Conservation (phyloP, 768 basidiomycete genomes). For the Lactarius sp. region DNA sequence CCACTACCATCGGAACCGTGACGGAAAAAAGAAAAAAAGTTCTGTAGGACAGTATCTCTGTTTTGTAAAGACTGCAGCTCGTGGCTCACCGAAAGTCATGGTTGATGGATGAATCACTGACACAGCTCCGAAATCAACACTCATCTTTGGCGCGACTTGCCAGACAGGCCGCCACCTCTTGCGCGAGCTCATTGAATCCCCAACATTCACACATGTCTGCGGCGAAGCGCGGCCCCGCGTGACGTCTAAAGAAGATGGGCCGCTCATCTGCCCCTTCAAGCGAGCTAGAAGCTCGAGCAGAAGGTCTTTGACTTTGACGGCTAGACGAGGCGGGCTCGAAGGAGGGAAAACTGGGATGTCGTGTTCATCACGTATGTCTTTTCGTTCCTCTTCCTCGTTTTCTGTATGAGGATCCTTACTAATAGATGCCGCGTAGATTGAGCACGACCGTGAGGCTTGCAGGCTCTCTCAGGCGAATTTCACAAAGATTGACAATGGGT, state of each 20-base stretch:
- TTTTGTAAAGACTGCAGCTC: neutral
- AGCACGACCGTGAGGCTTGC: constrained; percentile 63
- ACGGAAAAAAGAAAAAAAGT: neutral
- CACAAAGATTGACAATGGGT: constrained; percentile 77
- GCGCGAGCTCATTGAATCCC: constrained; percentile 51
- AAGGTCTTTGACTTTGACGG: constrained; percentile 67
- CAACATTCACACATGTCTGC: constrained; percentile 49
- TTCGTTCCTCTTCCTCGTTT: too few relatives aligned
- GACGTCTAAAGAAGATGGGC: constrained; percentile 46
- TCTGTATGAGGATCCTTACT: neutral
- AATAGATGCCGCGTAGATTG: constrained; percentile 37
- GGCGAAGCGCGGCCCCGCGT: constrained; percentile 68
- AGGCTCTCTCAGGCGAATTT: constrained; percentile 57
- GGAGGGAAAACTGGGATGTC: constrained; percentile 63
- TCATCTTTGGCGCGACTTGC: too few relatives aligned
- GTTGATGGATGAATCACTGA: neutral
- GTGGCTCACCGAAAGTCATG: neutral
- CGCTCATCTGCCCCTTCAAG: constrained; percentile 38
- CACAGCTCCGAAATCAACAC: constrained; percentile 5
- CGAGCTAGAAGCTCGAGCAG: constrained; percentile 58
- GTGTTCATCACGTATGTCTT: constrained; percentile 60
- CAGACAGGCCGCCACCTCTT: constrained; percentile 60
- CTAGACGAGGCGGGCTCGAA: constrained; percentile 47
- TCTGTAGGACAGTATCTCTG: neutral
- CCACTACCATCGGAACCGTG: neutral